A percentile compares a stretch with the other conserved stretches of the same genome.
Conservation (phyloP, 2,329 filamentous ascomycete genomes). For the Coleophoma cylindrospora region DNA sequence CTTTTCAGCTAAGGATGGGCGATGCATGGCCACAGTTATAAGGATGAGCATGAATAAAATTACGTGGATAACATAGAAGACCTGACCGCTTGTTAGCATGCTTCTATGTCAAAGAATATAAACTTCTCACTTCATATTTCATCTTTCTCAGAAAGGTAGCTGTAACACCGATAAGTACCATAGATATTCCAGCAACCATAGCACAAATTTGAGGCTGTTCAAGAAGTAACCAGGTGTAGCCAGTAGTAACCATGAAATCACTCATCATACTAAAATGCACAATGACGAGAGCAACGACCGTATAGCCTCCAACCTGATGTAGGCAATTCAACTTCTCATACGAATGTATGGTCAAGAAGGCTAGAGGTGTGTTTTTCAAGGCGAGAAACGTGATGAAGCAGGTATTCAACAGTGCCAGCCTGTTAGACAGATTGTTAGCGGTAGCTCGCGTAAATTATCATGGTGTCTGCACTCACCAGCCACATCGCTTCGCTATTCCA, state of each 20-base stretch:
- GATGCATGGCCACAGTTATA: slow-evolving; percentile 43
- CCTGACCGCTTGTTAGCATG: slow-evolving; percentile 23
- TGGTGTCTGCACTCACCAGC: slow-evolving; percentile 12
- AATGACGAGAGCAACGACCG: slow-evolving; percentile 38
- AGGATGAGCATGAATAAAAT: slow-evolving; percentile 41
- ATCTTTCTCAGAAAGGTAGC: slow-evolving; percentile 9
- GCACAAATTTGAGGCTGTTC: slow-evolving; percentile 37
- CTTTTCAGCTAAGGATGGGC: slow-evolving; percentile 34
- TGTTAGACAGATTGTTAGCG: slow-evolving; percentile 20
- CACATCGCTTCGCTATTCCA: slow-evolving; percentile 4
- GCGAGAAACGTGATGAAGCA: slow-evolving; percentile 45
- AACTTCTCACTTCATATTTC: neutral
- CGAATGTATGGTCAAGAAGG: slow-evolving; percentile 44
- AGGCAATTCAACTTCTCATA: slow-evolving; percentile 53
- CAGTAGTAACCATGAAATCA: slow-evolving; percentile 24
- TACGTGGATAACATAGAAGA: slow-evolving; percentile 48
- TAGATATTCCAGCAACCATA: slow-evolving; percentile 40
- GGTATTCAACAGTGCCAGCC: slow-evolving; percentile 42
- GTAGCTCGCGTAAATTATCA: slow-evolving; percentile 11
- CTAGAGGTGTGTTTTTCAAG: slow-evolving; percentile 52
- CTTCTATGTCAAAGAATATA: neutral
- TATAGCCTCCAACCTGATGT: slow-evolving; percentile 46
- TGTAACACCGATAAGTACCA: slow-evolving; percentile 37
- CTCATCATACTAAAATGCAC: slow-evolving; percentile 29
- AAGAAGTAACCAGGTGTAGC: slow-evolving; percentile 25